Conservation (phyloP, 306 rosid genomes). For the Mucuna pruriens region DNA sequence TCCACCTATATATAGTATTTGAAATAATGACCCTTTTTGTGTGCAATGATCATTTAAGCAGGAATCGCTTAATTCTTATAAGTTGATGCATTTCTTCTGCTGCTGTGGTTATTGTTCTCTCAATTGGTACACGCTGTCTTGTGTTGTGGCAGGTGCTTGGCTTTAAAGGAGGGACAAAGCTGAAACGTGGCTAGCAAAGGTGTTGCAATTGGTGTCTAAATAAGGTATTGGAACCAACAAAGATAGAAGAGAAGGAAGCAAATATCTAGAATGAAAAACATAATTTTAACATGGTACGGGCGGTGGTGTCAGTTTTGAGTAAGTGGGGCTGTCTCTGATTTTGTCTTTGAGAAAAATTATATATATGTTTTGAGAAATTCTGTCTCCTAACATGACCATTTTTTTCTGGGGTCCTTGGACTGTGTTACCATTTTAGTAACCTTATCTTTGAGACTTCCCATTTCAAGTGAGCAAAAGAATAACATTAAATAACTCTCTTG, state of each 20-base stretch:
- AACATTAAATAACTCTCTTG: slow-evolving; percentile 25
- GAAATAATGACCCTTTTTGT: background rate
- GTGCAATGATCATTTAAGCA: background rate
- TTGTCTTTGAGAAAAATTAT: slow-evolving; percentile 50
- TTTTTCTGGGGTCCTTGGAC: slow-evolving; percentile 56
- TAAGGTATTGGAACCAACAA: slow-evolving; percentile 44
- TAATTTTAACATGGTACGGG: slow-evolving; percentile 45
- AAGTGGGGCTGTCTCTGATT: slow-evolving; percentile 67
- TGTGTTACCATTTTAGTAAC: slow-evolving; percentile 70
- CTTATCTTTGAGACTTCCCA: slow-evolving; percentile 58
- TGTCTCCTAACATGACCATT: slow-evolving; percentile 63
- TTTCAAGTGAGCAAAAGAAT: slow-evolving; percentile 46
- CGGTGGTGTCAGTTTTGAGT: slow-evolving; percentile 79
- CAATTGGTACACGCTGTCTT: slow-evolving; percentile 35
- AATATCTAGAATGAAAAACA: slow-evolving; percentile 46
- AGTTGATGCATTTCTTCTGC: slow-evolving; percentile 6
- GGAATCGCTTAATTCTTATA: background rate
- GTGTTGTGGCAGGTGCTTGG: slow-evolving; percentile 43
- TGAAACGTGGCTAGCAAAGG: slow-evolving; percentile 38
- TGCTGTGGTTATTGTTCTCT: background rate
- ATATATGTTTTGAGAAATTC: slow-evolving; percentile 43
- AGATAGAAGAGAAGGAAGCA: slow-evolving; percentile 32
- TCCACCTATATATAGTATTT: background rate
- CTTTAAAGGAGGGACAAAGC: slow-evolving; percentile 32
- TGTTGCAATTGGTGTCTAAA: slow-evolving; percentile 32